These are phyloP conservation scores for Rhodosporidiobolus sp. DNA, from an alignment of 768 basidiomycete species.

Conservation along the genomic window DNA sequence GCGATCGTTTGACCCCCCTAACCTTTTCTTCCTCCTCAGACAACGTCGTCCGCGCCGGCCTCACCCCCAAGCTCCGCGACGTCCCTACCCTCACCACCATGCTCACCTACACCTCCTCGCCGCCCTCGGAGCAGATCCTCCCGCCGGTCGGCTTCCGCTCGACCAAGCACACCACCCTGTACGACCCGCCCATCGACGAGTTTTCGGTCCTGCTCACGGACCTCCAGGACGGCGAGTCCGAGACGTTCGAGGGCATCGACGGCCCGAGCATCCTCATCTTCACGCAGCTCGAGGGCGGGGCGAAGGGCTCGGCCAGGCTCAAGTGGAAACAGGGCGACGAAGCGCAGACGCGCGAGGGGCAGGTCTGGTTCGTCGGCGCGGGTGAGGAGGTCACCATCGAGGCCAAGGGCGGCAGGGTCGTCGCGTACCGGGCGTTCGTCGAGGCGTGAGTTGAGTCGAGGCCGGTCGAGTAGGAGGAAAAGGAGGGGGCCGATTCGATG, in stretches of 20 bases:
- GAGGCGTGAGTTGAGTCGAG: conserved; percentile 50
- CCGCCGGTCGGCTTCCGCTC: conserved; percentile 57
- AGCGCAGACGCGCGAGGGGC: conserved; percentile 58
- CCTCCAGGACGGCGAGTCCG: conserved; percentile 54
- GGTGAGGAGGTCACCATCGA: conserved; percentile 59
- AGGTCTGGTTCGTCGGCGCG: conserved; percentile 80
- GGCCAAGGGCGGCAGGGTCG: conserved; percentile 51
- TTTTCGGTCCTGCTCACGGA: conserved; percentile 76
- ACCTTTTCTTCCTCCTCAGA: conserved; percentile 52
- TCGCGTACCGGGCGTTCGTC: conserved; percentile 67
- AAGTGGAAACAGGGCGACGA: conserved; percentile 47
- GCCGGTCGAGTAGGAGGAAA: no score
- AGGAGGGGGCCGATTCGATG: background rate
- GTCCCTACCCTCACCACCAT: conserved; percentile 81
- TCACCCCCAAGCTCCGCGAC: conserved; percentile 94
- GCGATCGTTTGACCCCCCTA: background rate
- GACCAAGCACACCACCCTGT: conserved; percentile 56
- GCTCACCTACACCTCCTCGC: conserved; percentile 76
- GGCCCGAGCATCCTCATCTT: conserved; percentile 84
- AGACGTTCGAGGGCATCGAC: conserved; percentile 61
- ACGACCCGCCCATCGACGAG: conserved; percentile 89
- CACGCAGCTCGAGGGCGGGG: conserved; percentile 54
- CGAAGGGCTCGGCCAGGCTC: conserved; percentile 14
- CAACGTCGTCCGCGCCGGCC: conserved; percentile 96
- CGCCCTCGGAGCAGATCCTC: conserved; percentile 68